Conservation (phyloP, 2,329 filamentous ascomycete species). For the Epichloe uncinata region DNA sequence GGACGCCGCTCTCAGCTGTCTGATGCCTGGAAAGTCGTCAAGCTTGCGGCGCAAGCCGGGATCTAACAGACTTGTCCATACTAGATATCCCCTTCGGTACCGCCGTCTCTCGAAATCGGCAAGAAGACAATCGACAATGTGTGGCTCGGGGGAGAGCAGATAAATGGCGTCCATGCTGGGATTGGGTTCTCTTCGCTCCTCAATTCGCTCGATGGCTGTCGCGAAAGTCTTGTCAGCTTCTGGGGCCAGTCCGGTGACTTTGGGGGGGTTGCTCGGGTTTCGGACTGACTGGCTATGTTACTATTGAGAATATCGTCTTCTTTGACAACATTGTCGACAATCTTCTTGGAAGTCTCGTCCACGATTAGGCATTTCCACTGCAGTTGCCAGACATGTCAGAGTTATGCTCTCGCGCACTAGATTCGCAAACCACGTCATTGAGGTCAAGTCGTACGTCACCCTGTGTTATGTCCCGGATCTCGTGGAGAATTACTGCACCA, state of each 20-base stretch:
- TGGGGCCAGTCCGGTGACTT: slow-evolving; percentile 4
- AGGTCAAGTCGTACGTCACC: slow-evolving; percentile 51
- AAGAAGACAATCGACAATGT: slow-evolving; percentile 87
- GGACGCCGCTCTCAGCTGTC: slow-evolving; percentile 66
- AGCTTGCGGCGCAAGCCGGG: slow-evolving; percentile 58
- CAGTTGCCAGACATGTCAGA: background rate
- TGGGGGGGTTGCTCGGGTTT: too few relatives aligned
- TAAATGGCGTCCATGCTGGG: slow-evolving; percentile 92
- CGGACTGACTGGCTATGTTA: slow-evolving; percentile 78
- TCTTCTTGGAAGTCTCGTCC: slow-evolving; percentile 68
- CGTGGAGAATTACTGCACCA: slow-evolving; percentile 22
- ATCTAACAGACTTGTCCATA: slow-evolving; percentile 73
- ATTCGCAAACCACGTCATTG: background rate
- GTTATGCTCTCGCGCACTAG: background rate
- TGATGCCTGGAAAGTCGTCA: slow-evolving; percentile 54
- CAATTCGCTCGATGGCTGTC: slow-evolving; percentile 85
- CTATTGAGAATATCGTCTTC: slow-evolving; percentile 96
- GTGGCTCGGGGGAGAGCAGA: slow-evolving; percentile 69
- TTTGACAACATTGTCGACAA: slow-evolving; percentile 82
- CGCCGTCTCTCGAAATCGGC: slow-evolving; percentile 78
- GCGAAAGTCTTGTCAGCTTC: slow-evolving; percentile 9
- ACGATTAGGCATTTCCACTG: slow-evolving; percentile 96
- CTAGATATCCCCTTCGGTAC: slow-evolving; percentile 65
- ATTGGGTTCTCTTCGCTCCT: slow-evolving; percentile 70
- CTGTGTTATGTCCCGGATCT: slow-evolving; percentile 62